Evolutionary conservation across 441 rosid species (phyloP), one percentile per base, ranked within the genome.

Genomic region (Geranium incanum): DNA sequence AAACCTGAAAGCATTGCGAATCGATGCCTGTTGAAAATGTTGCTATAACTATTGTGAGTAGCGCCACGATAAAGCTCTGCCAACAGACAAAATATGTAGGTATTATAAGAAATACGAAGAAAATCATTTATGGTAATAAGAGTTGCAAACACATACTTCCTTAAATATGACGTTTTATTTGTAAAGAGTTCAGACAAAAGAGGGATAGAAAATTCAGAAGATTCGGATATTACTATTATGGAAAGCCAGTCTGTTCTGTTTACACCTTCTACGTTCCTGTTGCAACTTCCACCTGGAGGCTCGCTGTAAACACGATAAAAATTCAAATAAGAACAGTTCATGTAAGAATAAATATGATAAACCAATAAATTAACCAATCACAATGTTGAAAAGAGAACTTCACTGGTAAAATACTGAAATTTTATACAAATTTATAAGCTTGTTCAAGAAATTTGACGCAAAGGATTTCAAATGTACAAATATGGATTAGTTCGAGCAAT

Each of bases 1-100:
- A 63, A 80, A 94, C 99, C 97, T 94, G 97, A 78, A 94, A 89
- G 76, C 99, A 89, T 69, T 94, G 84, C 0, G 99, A 94, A 79
- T 92, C 97, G 36, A 94, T 90, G 43, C 99, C 99, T 0, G 97
- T 92, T 0, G 99, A 94, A 80, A 92, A 94, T 70, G 99, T 92
- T 0, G 99, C 99, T n/a, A 90, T 83, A 71, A 94, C 97, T 77
- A 94, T 94, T 28, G 97, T 84, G 21, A 94, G 84, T n/a, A 94
- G 71, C 0, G 97, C 99, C 72, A 94, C 84, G 67, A 92, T 77
- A 80, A 94, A 94, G 82, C 97, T 92, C 97, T 92, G 91, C 65
- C 19, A 60, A 71, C 64, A 77, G 8, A 63, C 11, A 18, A 12
- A 18, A 57, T 16, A 57, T 16, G 23, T 6, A 16, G 36, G 33